phyloP scores from a whole-genome alignment of 2,329 filamentous ascomycete genomes.

The Phialemoniopsis sp. region DNA sequence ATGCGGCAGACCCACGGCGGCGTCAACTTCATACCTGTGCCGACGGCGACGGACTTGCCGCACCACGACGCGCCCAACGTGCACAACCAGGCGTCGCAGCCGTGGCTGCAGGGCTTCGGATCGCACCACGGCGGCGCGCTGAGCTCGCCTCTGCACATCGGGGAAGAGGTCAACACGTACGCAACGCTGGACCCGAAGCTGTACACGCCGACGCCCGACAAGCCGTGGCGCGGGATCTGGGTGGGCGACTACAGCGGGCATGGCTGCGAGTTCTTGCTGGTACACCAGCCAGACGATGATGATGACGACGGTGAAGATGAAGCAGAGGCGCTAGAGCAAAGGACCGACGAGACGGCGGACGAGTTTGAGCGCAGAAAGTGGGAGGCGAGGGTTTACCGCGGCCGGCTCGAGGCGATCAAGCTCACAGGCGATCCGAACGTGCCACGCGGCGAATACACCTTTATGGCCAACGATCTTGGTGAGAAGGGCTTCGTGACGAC shows the following conservation, averaged over 20 bases:
- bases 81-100: too few relatives aligned
- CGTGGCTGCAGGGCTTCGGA: conserved; percentile 3
- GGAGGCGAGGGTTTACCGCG: conserved; percentile 51
- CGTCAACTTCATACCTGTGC: too few relatives aligned
- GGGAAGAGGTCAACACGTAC: conserved; percentile 57
- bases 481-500: conserved; percentile 58
- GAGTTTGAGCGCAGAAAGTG: conserved; percentile 40
- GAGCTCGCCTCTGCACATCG: conserved; percentile 34
- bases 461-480: conserved; percentile 75
- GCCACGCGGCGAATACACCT: conserved; percentile 80
- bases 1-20: conserved; percentile 33
- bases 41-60: too few relatives aligned
- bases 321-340: conserved; percentile 33
- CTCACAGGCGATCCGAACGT: conserved; percentile 89
- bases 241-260: conserved; percentile 86
- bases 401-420: conserved; percentile 79
- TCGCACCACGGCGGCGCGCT: conserved; percentile 10
- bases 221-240: conserved; percentile 89
- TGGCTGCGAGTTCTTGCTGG: conserved; percentile 81
- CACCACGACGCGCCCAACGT: too few relatives aligned
- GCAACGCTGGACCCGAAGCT: conserved; percentile 66
- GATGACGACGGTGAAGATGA: conserved; percentile 30
- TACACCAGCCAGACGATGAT: conserved; percentile 68
- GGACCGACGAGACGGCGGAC: conserved; percentile 35
- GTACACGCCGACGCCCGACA: conserved; percentile 77